phyloP scores from a whole-genome alignment of 2,329 filamentous ascomycete genomes.

The Aureobasidium sp. region DNA sequence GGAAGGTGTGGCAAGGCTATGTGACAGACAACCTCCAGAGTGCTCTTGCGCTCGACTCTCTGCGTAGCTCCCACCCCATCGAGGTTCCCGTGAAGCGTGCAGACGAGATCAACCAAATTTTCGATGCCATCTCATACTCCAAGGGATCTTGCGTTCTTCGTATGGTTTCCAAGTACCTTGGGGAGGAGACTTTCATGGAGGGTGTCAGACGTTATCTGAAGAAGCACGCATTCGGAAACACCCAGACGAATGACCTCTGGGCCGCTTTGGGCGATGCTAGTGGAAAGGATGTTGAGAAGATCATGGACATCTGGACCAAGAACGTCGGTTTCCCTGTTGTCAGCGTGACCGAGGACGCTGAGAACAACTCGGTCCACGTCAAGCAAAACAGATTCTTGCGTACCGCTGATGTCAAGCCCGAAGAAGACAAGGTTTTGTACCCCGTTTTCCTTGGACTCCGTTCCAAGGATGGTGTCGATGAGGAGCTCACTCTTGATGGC shows the following conservation, averaged over 20 bases:
- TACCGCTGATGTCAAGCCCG: slow-evolving; percentile 86
- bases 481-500: slow-evolving; percentile 62
- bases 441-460: slow-evolving; percentile 83
- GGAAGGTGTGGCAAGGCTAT: slow-evolving; percentile 96
- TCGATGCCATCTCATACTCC: slow-evolving; percentile 94
- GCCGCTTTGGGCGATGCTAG: slow-evolving; percentile 78
- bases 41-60: slow-evolving; percentile 77
- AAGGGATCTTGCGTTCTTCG: slow-evolving; percentile 93
- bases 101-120: slow-evolving; percentile 96
- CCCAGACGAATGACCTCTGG: slow-evolving; percentile 86
- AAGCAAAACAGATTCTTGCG: slow-evolving; percentile 94
- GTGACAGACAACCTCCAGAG: slow-evolving; percentile 88
- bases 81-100: slow-evolving; percentile 93
- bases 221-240: slow-evolving; percentile 96
- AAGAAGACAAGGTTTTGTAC: slow-evolving; percentile 82
- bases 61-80: slow-evolving; percentile 92
- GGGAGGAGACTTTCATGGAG: slow-evolving; percentile 87
- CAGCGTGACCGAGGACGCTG: slow-evolving; percentile 69
- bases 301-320: slow-evolving; percentile 97
- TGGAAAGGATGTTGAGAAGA: slow-evolving; percentile 79
- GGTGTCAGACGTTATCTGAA: slow-evolving; percentile 86
- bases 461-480: slow-evolving; percentile 75
- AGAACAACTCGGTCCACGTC: slow-evolving; percentile 66
- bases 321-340: slow-evolving; percentile 90
- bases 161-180: slow-evolving; percentile 94